Conservation (phyloP, 495 filamentous ascomycete species). For the Daldinia vernicosa region DNA sequence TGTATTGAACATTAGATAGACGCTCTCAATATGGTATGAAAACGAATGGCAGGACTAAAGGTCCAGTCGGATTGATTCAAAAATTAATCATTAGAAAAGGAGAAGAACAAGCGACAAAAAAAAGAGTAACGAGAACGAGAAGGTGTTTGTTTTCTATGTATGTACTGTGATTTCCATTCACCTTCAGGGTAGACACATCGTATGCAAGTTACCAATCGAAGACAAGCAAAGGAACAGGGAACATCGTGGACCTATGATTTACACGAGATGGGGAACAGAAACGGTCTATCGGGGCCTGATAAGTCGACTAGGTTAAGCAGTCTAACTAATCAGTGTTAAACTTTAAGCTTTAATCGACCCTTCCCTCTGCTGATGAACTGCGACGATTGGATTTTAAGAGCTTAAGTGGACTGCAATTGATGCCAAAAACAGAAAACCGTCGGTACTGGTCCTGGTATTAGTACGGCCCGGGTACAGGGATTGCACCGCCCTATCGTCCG, state of each 20-base stretch:
- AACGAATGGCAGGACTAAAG: constrained; percentile 34
- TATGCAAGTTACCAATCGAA: constrained; percentile 39
- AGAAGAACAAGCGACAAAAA: constrained; percentile 7
- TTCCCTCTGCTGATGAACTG: constrained; percentile 3
- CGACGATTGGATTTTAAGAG: constrained; percentile 11
- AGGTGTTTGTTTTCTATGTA: constrained; percentile 37
- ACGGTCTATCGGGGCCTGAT: constrained; percentile 35
- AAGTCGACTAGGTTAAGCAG: constrained; percentile 1
- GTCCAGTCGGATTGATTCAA: background rate
- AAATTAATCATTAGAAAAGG: constrained; percentile 8
- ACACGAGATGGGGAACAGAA: constrained; percentile 33
- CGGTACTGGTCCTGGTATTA: constrained; percentile 28
- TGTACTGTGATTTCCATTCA: constrained; percentile 13
- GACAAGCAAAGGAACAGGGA: constrained; percentile 26
- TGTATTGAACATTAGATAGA: constrained; percentile 26
- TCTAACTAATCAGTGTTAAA: background rate
- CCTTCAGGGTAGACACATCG: constrained; percentile 31
- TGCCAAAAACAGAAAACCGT: constrained; percentile 38
- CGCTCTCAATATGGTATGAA: constrained; percentile 8
- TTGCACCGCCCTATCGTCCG: background rate
- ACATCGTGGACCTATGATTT: constrained; percentile 39
- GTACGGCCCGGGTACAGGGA: constrained; percentile 36
- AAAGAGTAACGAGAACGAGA: constrained; percentile 21
- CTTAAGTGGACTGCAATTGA: constrained; percentile 28
- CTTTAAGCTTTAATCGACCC: constrained; percentile 17